Percentiles rank a stretch among this genome's conserved stretches.
These are phyloP conservation scores for Capronia epimyces DNA, from an alignment of 2,329 filamentous ascomycete species.

Conservation along the genomic window DNA sequence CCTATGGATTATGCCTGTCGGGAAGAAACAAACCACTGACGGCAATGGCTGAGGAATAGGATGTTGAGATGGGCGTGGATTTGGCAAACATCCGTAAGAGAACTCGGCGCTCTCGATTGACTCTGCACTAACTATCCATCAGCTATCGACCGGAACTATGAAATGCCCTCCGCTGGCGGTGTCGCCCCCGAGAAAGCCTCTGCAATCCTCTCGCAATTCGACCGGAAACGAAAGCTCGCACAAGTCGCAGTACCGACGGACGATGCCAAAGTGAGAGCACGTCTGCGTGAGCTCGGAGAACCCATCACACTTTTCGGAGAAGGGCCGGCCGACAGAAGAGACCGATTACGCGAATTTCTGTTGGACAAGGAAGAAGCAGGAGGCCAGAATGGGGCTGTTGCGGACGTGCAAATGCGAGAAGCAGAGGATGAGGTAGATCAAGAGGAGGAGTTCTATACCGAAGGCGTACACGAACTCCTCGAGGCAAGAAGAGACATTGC, in stretches of 20 bases:
- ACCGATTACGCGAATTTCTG: constrained; percentile 76
- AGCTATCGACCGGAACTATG: constrained; percentile 78
- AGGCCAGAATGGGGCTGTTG: constrained; percentile 50
- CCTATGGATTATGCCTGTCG: constrained; percentile 2
- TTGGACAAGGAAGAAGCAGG: constrained; percentile 62
- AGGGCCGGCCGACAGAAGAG: constrained; percentile 75
- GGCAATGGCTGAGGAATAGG: constrained; percentile 38
- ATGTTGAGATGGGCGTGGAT: constrained; percentile 55
- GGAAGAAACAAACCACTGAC: constrained; percentile 29
- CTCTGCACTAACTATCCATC: constrained; percentile 8
- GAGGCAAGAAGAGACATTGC: constrained; percentile 74
- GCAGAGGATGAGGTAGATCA: constrained; percentile 63
- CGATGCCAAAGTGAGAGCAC: constrained; percentile 75
- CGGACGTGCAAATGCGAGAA: constrained; percentile 51
- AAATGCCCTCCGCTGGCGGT: constrained; percentile 60
- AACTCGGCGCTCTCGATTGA: constrained; percentile 1
- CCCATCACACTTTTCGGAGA: constrained; percentile 94
- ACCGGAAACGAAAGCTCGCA: constrained; percentile 81
- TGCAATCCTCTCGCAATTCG: constrained; percentile 79
- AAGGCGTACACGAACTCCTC: constrained; percentile 68
- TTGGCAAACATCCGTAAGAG: constrained; percentile 59
- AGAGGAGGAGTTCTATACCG: constrained; percentile 93
- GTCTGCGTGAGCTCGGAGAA: constrained; percentile 80
- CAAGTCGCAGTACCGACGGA: constrained; percentile 90
- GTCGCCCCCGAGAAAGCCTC: constrained; percentile 76